phyloP scores from a whole-genome alignment of 1,284 basidiomycete genomes.

The Malassezia psittaci region DNA sequence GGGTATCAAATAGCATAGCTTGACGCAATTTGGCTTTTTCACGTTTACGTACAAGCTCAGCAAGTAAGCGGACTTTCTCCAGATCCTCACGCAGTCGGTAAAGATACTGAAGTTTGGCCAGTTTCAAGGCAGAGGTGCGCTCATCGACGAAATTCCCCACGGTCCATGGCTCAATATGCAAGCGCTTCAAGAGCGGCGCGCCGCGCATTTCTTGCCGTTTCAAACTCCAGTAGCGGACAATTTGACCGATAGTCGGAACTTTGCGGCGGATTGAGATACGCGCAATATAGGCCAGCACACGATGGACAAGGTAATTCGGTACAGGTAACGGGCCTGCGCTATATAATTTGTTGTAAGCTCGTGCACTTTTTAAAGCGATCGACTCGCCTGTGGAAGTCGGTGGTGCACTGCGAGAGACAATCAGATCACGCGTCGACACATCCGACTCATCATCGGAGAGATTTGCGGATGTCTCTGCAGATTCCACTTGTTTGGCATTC shows the following conservation, averaged over 20 bases:
- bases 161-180: constrained; percentile 97
- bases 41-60: constrained; percentile 65
- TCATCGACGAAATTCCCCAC: constrained; percentile 62
- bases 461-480: background rate
- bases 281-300: constrained; percentile 66
- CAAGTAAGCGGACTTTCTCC: constrained; percentile 61
- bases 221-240: constrained; percentile 91
- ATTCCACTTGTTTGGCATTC: background rate
- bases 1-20: constrained; percentile 60
- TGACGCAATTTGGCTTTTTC: constrained; percentile 74
- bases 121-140: constrained; percentile 56
- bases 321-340: constrained; percentile 53
- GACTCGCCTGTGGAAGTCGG: constrained; percentile 10
- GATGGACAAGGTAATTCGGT: constrained; percentile 54
- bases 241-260: constrained; percentile 62
- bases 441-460: constrained; percentile 17
- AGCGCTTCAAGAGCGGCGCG: constrained; percentile 79
- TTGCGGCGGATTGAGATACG: constrained; percentile 69
- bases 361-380: constrained; percentile 50
- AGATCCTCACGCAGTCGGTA: constrained; percentile 67
- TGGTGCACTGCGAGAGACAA: constrained; percentile 1
- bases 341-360: constrained; percentile 54
- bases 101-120: constrained; percentile 59
- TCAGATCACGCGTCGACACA: constrained; percentile 22
- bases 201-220: constrained; percentile 86